Percentiles rank a stretch among this genome's conserved stretches.
phyloP scores from a whole-genome alignment of 1,139 yeast genomes.

The Arxiozyma heterogenica region DNA sequence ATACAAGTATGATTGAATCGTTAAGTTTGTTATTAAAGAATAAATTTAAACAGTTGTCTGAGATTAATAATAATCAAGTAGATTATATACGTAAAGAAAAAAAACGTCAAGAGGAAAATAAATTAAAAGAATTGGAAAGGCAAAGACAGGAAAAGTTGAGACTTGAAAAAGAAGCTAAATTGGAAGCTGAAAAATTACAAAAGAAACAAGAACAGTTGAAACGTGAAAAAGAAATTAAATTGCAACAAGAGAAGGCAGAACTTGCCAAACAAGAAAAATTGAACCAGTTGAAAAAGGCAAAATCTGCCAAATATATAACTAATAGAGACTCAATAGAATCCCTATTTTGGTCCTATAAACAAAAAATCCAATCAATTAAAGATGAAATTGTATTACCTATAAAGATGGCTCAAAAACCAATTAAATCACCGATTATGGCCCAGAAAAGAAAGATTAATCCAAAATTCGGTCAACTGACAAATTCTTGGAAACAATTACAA shows the following conservation, averaged over 20 bases:
- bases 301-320: constrained; percentile 25
- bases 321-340: constrained; percentile 37
- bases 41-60: constrained; percentile 8
- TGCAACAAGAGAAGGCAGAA: constrained; percentile 4
- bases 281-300: constrained; percentile 7
- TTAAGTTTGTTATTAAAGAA: neutral
- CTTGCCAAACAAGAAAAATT: constrained; percentile 13
- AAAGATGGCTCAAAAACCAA: constrained; percentile 36
- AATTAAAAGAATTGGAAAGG: constrained; percentile 3
- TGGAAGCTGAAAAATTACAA: constrained; percentile 2
- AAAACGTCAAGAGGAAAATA: constrained; percentile 3
- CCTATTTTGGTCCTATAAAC: constrained; percentile 44
- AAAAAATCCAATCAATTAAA: constrained; percentile 54
- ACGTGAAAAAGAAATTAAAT: constrained; percentile 2
- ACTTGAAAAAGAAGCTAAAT: constrained; percentile 7
- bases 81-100: constrained; percentile 7
- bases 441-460: constrained; percentile 73
- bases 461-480: constrained; percentile 83
- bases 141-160: constrained; percentile 8
- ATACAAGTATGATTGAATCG: constrained; percentile 1
- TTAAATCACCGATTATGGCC: constrained; percentile 35
- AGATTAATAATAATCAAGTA: constrained; percentile 10
- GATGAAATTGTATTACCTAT: constrained; percentile 44
- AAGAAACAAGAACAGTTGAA: constrained; percentile 4
- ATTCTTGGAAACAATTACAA: constrained; percentile 50